Base-by-base conservation (phyloP, 2,329 filamentous ascomycete species). In the Trichoderma simmonsii region DNA sequence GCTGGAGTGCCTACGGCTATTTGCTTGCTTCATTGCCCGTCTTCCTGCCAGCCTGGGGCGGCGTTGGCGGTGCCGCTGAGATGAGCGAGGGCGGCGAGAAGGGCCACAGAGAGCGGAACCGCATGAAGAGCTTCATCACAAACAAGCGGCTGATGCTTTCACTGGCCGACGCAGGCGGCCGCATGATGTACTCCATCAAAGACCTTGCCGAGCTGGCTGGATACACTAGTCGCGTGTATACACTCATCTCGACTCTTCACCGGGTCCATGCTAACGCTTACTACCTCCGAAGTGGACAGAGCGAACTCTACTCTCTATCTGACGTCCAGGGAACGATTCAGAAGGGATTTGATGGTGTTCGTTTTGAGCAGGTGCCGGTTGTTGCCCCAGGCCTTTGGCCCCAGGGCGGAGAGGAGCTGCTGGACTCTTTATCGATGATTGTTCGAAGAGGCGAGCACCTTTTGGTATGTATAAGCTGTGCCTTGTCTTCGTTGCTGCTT, bases 121-220 rank as follows among this genome's bases (percentile, higher is more conserved):
- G 97, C 54, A 99, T 98, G 93, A 96, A 97, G 83, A 94, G 97
- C 39, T 99, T 99, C 82, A 98, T 99, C 82, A 99, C 96, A 14
- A 99, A 99, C 84, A 98, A 99, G 82, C 91, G 96, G 5, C 90
- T 99, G 51, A 98, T 99, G 96, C 88, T 99, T 36, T 98, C 95
- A 18, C 88, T 99, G 48, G 96, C 96, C 11, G 96, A 99, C 82
- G 96, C 96, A 2, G 96, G 96, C 72, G 95, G 95, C 30, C 89
- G 96, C 61, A 98, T 99, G 94, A 99, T 99, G 96, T 99, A 99
- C 85, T 96, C 93, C 74, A 97, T 99, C 85, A 99, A 99, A 83
- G 97, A 99, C 79, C 89, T 99, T 43, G 95, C 95, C 1, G 96
- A 99, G 80, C 86, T 99, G 39, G 96, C 96, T 6, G 96, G 96